Base-by-base conservation (phyloP, 2,329 filamentous ascomycete species). In the Exophiala aquamarina region DNA sequence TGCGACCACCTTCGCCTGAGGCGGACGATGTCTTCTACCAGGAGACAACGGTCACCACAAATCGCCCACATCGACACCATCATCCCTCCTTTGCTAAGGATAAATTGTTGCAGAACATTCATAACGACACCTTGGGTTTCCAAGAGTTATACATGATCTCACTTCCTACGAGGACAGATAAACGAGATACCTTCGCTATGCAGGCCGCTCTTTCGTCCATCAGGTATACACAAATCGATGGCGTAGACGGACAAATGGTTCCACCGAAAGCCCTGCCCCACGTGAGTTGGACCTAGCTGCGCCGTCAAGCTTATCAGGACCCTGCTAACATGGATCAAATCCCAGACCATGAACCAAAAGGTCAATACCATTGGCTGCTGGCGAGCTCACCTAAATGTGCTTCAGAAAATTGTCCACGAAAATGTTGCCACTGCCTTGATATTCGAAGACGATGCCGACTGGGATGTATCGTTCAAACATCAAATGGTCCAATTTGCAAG, bases 381-480 rank as follows among this genome's bases (percentile, higher is more conserved):
- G 68, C 62, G 68, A 29, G 66, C 65, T 9, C 68, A 71, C 44
- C 58, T 70, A 56, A 68, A 71, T 52, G 63, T 64, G 26, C 50
- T 68, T 15, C 55, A 54, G 41, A 58, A 66, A 17, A 63, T 80
- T 10, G 66, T 79, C 10, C 63, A 70, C n/a, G 61, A 70, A 9
- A 69, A 71, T 32, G 54, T 77, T 2, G 63, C 66, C 1, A 74
- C 72, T 1, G 76, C 74, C 0, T 62, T 81, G 2, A 74, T 81
- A 20, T 59, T 81, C 19, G 78, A 82, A 56, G 78, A 81, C 55
- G 78, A 81, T 46, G 69, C 72, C 15, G 78, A 82, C 62, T 82
- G 78, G 78, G 78, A 81, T 46, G 61, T 80, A 10, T 64, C 69
- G 0, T 59, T 81, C 18, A 74, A 74, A 23, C 41, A 62, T 0